Evolutionary conservation across 2,329 filamentous ascomycete genomes (phyloP), one percentile per base, ranked within the genome.

Genomic region (Cladosporium sphaerospermum): DNA sequence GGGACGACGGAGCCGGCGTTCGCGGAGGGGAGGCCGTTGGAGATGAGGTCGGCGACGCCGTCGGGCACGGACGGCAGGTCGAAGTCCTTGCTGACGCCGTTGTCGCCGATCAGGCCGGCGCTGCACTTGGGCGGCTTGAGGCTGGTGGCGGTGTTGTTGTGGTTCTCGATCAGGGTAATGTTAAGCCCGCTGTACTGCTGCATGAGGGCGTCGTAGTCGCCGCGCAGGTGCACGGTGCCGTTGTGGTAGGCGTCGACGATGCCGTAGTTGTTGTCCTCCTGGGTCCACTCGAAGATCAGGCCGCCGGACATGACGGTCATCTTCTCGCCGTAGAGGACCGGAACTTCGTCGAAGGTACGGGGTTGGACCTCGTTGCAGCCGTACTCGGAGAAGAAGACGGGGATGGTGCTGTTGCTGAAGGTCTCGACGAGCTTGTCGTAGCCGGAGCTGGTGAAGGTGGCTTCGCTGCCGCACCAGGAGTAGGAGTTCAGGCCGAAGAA

Each of bases 351-450:
- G 73, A 90, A 93, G 62, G 83, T 71, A 61, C 88, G 85, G 11
- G 86, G 84, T n/a, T 73, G 67, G 11, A 83, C 81, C 36, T 77
- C 75, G 74, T 90, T 92, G 80, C 88, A 92, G 56, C 88, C 88
- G 62, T 83, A 85, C 66, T 93, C 88, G 58, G 85, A 88, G 76
- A 88, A 91, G 78, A 92, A 92, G 62, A 91, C 77, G 32, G 88
- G 88, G 36, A 90, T 78, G 13, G 83, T 80, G 37, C 79, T 80
- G 58, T 76, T 76, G 61, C 76, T 71, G 75, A 92, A 89, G 67
- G 83, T 80, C 2, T 73, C 67, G 45, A 86, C 82, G 34, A 89
- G 74, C 14, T 75, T 71, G 59, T 85, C 73, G 67, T 85, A 89
- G 34, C 80, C 78, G 2, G 83, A 82, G 48, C 75, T 79, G 53